Base-by-base conservation (phyloP, 2,329 filamentous ascomycete species). In the Colletotrichum magnum region DNA sequence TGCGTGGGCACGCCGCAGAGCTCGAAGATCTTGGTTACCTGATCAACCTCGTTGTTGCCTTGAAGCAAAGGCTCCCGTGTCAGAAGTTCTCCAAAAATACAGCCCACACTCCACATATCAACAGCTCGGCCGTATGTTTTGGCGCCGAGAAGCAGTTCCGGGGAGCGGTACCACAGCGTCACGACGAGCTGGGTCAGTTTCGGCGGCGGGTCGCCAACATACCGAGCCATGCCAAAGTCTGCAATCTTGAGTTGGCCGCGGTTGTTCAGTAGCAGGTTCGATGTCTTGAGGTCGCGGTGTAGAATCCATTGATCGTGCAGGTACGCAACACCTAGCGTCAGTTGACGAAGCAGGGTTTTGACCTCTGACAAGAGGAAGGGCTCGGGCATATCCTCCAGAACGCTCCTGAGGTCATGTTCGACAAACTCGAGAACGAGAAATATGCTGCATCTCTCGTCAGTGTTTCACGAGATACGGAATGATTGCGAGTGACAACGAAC, bases 391-490 rank as follows among this genome's bases (percentile, higher is more conserved):
- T 97, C 93, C 80, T 97, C 93, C 72, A 97, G 92, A 66, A 99
- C 88, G 64, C 92, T 93, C 81, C 97, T 97, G 66, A 99, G 90
- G 77, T 99, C 96, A 85, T 99, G 96, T 84, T 98, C 95, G 75
- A 98, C 86, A 81, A 98, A 99, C 78, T 98, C 95, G 87, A 99
- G 95, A 72, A 98, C 96, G 66, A 99, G 89, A 79, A 94, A 97
- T 73, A 98, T 92, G 82, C 92, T 94, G 79, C 79, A 74, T 72
- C 75, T 15, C 74, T 32, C 36, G 58, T 75, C 61, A 70, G 63
- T 24, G 28, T 56, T 70, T 58, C 71, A 66, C 78, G 75, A 72
- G 74, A 76, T 75, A 79, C 80, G 79, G 82, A 79, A n/a, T 43
- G 13, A 43, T 15, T 79, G 75, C 65, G 21, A n/a, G 24, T 26